Evolutionary conservation across 352 stramenopile species (phyloP), one percentile per base, ranked within the genome.

Genomic region (Phytophthora vignae): DNA sequence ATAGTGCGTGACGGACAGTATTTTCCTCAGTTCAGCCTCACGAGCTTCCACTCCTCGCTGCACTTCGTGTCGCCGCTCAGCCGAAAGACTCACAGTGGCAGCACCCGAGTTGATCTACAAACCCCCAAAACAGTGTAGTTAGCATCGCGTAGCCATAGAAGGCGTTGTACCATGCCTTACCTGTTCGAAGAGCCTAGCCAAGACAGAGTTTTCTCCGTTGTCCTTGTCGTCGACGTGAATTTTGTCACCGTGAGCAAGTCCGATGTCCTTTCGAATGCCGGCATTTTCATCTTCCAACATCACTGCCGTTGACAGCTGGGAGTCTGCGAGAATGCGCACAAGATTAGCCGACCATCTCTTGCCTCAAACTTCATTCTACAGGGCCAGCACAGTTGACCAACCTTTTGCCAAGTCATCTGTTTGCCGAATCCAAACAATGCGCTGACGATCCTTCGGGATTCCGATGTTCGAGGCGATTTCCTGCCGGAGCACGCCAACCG

Each of bases 391-490:
- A 19, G 38, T 46, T 46, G 38, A 46, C 38, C 14, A 46, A 96
- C 90, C 90, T 68, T 90, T 93, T 19, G 90, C 87, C 54, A 94
- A 88, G 60, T 95, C 81, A 42, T 97, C 87, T 48, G 82, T 95
- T 62, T 95, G 88, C 14, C 88, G 87, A 74, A 97, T 95, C 90
- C 90, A 97, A 31, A 97, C 88, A 60, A 97, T 94, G n/a, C 85
- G 89, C 61, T 97, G 90, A n/a, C 83, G 84, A 58, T 69, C 60
- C 59, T 93, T 85, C 14, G 90, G 90, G 31, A 97, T 94, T 29
- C 90, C 90, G 67, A 96, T 92, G 57, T 89, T 88, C 15, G 70
- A 77, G 44, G 89, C 76, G n/a, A 96, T 96, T 60, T 94, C 85
- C 50, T 91, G 90, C 6, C 86, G 81, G 31, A 96, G 79, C 19